Evolutionary conservation across 2,329 filamentous ascomycete genomes (phyloP).

Genomic region (Pyrenophora teres): DNA sequence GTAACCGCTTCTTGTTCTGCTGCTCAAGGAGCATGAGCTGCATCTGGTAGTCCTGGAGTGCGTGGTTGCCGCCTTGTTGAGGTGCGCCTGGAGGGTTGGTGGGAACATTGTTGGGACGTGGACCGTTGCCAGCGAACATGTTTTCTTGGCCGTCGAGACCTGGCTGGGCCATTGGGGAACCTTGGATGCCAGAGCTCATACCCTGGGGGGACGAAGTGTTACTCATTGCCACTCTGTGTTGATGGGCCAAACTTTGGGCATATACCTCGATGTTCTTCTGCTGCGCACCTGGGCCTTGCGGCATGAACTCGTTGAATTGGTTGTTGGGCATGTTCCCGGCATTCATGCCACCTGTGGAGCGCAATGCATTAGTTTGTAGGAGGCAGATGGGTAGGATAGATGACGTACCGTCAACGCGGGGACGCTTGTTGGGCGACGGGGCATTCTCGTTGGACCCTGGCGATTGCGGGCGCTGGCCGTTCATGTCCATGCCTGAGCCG

Average conservation of each 20-base stretch:
- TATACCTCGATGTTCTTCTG: slow-evolving; percentile 87
- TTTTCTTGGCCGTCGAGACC: slow-evolving; percentile 42
- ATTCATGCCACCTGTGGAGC: slow-evolving; percentile 74
- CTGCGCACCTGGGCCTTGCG: slow-evolving; percentile 64
- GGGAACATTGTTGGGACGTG: slow-evolving; percentile 56
- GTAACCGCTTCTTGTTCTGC: slow-evolving; percentile 83
- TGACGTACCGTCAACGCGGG: slow-evolving; percentile 73
- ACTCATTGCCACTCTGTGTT: slow-evolving; percentile 80
- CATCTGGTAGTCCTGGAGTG: slow-evolving; percentile 87
- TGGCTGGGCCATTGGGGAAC: slow-evolving; percentile 79
- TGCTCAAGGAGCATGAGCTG: slow-evolving; percentile 85
- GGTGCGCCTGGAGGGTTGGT: slow-evolving; percentile 61
- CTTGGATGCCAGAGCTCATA: slow-evolving; percentile 73
- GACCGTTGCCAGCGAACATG: slow-evolving; percentile 43
- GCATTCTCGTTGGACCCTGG: slow-evolving; percentile 84
- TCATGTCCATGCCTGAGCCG: slow-evolving; percentile 83
- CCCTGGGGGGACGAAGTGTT: slow-evolving; percentile 79
- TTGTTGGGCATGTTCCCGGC: slow-evolving; percentile 72
- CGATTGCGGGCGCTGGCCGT: slow-evolving; percentile 75
- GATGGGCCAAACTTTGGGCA: slow-evolving; percentile 80
- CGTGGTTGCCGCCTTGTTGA: slow-evolving; percentile 69
- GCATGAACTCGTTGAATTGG: slow-evolving; percentile 71
- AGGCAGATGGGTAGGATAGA: slow-evolving; percentile 57
- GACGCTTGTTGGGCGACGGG: slow-evolving; percentile 89
- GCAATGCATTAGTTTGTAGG: slow-evolving; percentile 57